A percentile compares a stretch with the other conserved stretches of the same genome.
Evolutionary conservation across 371 early-diverging fungal species (phyloP).

Genomic region (Mortierella sp.): DNA sequence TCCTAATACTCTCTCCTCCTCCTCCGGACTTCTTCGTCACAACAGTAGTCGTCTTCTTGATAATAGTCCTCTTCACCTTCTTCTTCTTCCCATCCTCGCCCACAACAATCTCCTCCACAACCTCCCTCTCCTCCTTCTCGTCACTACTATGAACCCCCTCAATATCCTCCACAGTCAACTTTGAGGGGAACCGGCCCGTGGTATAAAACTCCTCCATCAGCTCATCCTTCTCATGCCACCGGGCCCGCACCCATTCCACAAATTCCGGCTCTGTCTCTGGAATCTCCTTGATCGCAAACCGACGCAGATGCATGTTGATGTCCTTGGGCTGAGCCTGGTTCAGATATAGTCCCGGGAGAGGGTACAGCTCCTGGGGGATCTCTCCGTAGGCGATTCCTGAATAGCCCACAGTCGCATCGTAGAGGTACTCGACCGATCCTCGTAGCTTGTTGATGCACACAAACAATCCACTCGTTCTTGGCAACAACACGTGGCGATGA

Average conservation of each 20-base stretch:
- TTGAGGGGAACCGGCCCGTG: constrained; percentile 74
- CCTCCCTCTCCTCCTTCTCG: too few species aligned
- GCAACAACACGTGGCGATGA: constrained; percentile 76
- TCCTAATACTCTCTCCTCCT: constrained; percentile 37
- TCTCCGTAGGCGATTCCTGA: constrained; percentile 82
- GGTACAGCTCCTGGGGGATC: constrained; percentile 83
- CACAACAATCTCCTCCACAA: neutral
- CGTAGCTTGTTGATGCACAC: constrained; percentile 73
- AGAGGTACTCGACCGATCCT: constrained; percentile 75
- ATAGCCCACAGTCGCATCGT: constrained; percentile 90
- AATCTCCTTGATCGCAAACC: constrained; percentile 72
- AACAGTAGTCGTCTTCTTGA: constrained; percentile 3
- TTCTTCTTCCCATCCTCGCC: too few species aligned
- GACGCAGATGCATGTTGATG: constrained; percentile 83
- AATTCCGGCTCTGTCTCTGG: constrained; percentile 78
- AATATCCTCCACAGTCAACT: constrained; percentile 38
- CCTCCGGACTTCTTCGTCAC: neutral
- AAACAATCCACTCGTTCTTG: constrained; percentile 83
- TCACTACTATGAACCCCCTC: too few species aligned
- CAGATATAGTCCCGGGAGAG: constrained; percentile 77
- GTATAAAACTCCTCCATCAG: constrained; percentile 85
- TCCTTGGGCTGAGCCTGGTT: constrained; percentile 75
- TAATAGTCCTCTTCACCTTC: neutral
- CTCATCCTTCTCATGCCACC: constrained; percentile 90
- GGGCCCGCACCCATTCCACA: constrained; percentile 78